phyloP scores from a whole-genome alignment of 257 asterid species.

The Lycium barbarum region DNA sequence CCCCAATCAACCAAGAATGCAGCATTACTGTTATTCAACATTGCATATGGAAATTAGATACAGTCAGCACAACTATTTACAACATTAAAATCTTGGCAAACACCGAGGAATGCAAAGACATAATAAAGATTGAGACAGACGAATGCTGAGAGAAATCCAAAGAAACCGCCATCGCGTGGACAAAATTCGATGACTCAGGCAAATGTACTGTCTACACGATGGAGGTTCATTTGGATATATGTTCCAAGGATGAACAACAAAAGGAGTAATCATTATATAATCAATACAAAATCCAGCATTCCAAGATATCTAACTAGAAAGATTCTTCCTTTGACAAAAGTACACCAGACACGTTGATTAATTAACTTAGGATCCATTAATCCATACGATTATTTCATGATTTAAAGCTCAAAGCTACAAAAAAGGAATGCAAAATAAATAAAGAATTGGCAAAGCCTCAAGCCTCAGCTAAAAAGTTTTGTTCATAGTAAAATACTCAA shows the following conservation, averaged over 20 bases:
- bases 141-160: too few relatives aligned
- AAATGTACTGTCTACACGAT: too few relatives aligned
- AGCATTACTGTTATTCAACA: not conserved
- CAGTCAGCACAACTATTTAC: too few relatives aligned
- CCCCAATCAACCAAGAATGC: not conserved
- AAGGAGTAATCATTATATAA: not conserved
- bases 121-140: too few relatives aligned
- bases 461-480: conserved; percentile 53
- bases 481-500: conserved; percentile 55
- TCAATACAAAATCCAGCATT: not conserved
- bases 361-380: not conserved
- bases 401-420: not conserved
- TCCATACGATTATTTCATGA: not conserved
- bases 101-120: too few relatives aligned
- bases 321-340: not conserved
- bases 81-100: too few relatives aligned
- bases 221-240: too few relatives aligned
- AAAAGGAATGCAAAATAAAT: not conserved
- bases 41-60: not conserved
- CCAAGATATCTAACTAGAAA: not conserved
- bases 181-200: too few relatives aligned
- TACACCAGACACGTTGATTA: too few relatives aligned
- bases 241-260: not conserved
- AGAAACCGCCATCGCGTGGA: too few relatives aligned
- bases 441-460: conserved; percentile 23